Conservation (phyloP, 2,329 filamentous ascomycete genomes). For the Claviceps sp. region DNA sequence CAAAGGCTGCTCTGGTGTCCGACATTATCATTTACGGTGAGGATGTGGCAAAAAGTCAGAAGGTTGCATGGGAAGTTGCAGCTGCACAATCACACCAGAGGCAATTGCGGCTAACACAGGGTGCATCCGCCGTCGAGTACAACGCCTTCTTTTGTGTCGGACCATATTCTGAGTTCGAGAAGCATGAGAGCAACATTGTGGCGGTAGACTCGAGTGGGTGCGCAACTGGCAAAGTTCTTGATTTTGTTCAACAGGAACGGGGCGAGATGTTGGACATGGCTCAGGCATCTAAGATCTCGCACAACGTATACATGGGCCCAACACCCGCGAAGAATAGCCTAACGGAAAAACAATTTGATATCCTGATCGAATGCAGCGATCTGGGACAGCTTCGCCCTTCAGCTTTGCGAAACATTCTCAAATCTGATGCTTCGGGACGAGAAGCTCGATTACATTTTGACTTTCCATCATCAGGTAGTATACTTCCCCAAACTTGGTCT, state of each 20-base stretch:
- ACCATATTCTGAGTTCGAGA: conserved; percentile 59
- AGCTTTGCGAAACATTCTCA: conserved; percentile 49
- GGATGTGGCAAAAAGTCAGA: conserved; percentile 44
- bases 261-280: conserved; percentile 92
- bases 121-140: conserved; percentile 48
- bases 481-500: conserved; percentile 72
- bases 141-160: conserved; percentile 69
- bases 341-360: conserved; percentile 55
- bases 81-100: conserved; percentile 66
- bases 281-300: conserved; percentile 71
- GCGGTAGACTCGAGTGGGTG: conserved; percentile 59
- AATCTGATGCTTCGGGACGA: conserved; percentile 29
- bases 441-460: conserved; percentile 33
- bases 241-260: conserved; percentile 82
- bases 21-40: conserved; percentile 91
- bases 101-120: conserved; percentile 44
- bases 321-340: conserved; percentile 57
- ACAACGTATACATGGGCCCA: conserved; percentile 82
- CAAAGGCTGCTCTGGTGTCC: conserved; percentile 75
- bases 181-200: conserved; percentile 55
- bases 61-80: conserved; percentile 56
- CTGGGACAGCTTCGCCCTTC: conserved; percentile 60
- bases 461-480: conserved; percentile 90
- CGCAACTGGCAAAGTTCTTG: conserved; percentile 64
- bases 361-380: conserved; percentile 83